Evolutionary conservation across 2,329 filamentous ascomycete genomes (phyloP).

Genomic region (Pseudogymnoascus sp.): DNA sequence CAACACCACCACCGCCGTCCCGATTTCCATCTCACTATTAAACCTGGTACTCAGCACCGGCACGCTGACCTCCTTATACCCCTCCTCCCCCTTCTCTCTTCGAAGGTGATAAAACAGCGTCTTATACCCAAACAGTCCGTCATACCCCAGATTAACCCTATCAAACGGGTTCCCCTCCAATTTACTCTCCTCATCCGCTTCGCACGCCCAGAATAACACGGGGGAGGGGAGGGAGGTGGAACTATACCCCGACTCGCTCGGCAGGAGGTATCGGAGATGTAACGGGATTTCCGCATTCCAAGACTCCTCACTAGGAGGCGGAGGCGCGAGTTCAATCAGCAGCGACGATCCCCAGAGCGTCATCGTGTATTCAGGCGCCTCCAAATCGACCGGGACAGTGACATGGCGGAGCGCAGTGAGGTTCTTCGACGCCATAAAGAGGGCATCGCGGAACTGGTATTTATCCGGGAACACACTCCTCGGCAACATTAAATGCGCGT

Average conservation of each 20-base stretch:
- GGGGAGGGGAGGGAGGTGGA: conserved; percentile 66
- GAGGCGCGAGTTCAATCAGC: conserved; percentile 63
- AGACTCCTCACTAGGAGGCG: conserved; percentile 25
- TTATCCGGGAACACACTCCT: conserved; percentile 76
- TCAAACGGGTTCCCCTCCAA: conserved; percentile 80
- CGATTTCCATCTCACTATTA: background rate
- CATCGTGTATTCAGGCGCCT: conserved; percentile 78
- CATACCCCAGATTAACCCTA: conserved; percentile 74
- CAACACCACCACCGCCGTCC: conserved; percentile 38
- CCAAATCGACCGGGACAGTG: conserved; percentile 74
- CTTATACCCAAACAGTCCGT: conserved; percentile 64
- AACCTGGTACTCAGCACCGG: background rate
- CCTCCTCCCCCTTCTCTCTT: conserved; percentile 34
- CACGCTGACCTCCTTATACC: conserved; percentile 8
- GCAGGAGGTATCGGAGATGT: conserved; percentile 74
- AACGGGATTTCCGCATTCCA: conserved; percentile 70
- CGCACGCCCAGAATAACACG: conserved; percentile 84
- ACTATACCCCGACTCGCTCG: conserved; percentile 44
- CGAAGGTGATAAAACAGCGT: conserved; percentile 77
- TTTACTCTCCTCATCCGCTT: conserved; percentile 54
- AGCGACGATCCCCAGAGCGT: conserved; percentile 70
- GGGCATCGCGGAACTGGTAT: conserved; percentile 69
- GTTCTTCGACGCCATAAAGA: conserved; percentile 77
- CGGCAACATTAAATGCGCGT: conserved; percentile 78
- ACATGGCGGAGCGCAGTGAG: conserved; percentile 60